Base-by-base conservation (phyloP, 495 filamentous ascomycete genomes). In the Xylaria scruposa region DNA sequence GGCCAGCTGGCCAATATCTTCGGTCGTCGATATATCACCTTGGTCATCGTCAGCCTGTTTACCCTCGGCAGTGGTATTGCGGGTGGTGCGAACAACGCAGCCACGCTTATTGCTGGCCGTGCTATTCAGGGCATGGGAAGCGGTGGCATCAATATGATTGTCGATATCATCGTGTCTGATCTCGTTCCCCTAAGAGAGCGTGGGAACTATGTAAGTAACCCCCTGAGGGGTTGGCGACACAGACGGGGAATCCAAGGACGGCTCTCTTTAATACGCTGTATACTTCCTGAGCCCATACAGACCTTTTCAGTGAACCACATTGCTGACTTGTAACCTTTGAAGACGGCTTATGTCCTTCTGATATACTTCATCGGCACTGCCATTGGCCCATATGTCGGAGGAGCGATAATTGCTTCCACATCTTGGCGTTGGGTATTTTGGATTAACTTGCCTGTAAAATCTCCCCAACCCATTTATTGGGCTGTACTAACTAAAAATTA, bases 341-440 rank as follows among this genome's bases (percentile, higher is more conserved):
- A 51, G 47, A 54, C n/a, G 49, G 49, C 49, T 26, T 17, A 15
- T 6, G 54, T 59, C 9, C 54, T 63, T 19, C 9, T 21, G 5
- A 8, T 46, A 4, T 63, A 44, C 60, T 10, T 19, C 40, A 21
- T 63, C 21, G 36, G 38, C 8, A 15, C 36, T 1, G n/a, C 60
- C 40, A 7, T 63, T 3, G 60, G 60, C 0, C 60, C 60, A 44
- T 44, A 12, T 29, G 40, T 63, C 12, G 60, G 60, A 26, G 60
- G 60, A 17, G 60, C 13, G 9, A 63, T 63, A n/a, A 29, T 46
- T 10, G 9, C 19, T 26, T 26, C 38, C 7, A 44, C 60, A 13
- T 46, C 60, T 3, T 63, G 60, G 60, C 38, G 60, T 29, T 63
- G 60, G 60, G 29, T 59, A 19, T 59, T 59, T 19, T 59, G 13